Evolutionary conservation across 345 rosid genomes (phyloP).

Genomic region (Eutrema heterophyllum): DNA sequence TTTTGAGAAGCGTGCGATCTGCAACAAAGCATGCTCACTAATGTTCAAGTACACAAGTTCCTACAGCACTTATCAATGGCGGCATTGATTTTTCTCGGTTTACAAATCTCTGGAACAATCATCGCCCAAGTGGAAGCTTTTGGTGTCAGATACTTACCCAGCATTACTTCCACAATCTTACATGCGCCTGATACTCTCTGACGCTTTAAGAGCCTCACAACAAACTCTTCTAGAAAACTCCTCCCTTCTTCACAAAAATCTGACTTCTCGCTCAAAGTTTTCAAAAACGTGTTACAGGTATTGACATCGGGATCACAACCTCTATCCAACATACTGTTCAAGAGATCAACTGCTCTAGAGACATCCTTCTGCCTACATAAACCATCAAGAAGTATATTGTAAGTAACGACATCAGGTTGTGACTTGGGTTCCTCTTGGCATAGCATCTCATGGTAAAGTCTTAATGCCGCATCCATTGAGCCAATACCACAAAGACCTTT

Average conservation of each 20-base stretch:
- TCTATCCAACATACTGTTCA: slow-evolving; percentile 68
- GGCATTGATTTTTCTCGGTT: slow-evolving; percentile 56
- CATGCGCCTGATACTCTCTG: slow-evolving; percentile 65
- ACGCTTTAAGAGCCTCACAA: slow-evolving; percentile 53
- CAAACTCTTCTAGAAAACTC: slow-evolving; percentile 77
- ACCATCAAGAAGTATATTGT: slow-evolving; percentile 74
- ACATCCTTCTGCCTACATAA: slow-evolving; percentile 56
- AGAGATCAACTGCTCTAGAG: slow-evolving; percentile 71
- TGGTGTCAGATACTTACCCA: slow-evolving; percentile 61
- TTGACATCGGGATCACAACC: slow-evolving; percentile 75
- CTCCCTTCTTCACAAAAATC: slow-evolving; percentile 69
- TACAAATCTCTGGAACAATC: slow-evolving; percentile 65
- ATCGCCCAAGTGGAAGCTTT: slow-evolving; percentile 57
- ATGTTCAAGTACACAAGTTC: slow-evolving; percentile 39
- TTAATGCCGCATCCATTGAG: slow-evolving; percentile 58
- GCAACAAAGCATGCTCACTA: neutral
- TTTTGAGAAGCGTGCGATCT: neutral
- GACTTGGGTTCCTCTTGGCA: slow-evolving; percentile 52
- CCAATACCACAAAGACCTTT: slow-evolving; percentile 72
- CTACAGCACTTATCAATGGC: slow-evolving; percentile 66
- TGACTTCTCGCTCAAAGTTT: slow-evolving; percentile 53
- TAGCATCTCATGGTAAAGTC: slow-evolving; percentile 84
- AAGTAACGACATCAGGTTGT: slow-evolving; percentile 85
- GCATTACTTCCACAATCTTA: slow-evolving; percentile 66
- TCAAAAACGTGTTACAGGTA: slow-evolving; percentile 78